Evolutionary conservation across 495 filamentous ascomycete genomes (phyloP).

Genomic region (Penicillium pancosmium): DNA sequence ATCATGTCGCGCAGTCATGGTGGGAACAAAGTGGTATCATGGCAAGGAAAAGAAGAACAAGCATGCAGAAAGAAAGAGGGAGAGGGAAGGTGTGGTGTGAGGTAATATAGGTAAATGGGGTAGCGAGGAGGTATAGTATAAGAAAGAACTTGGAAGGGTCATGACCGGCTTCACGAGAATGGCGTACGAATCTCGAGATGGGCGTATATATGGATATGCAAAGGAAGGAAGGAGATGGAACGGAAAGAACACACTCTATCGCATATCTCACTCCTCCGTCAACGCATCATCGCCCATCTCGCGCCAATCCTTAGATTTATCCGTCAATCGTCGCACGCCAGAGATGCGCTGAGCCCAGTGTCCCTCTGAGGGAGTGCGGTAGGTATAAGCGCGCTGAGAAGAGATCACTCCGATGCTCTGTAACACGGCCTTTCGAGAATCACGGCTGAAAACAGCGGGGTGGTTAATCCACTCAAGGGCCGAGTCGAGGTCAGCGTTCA

Average conservation of each 20-base stretch:
- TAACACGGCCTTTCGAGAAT: conserved; percentile 92
- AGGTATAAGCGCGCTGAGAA: conserved; percentile 91
- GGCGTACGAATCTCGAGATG: conserved; percentile 7
- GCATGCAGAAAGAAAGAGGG: background rate
- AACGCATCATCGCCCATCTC: conserved; percentile 82
- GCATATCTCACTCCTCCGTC: conserved; percentile 68
- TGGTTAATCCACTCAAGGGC: conserved; percentile 99
- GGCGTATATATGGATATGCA: conserved; percentile 14
- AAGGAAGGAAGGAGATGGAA: background rate
- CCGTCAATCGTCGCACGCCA: conserved; percentile 76
- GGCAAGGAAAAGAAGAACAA: conserved; percentile 8
- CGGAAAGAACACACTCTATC: conserved; percentile 3
- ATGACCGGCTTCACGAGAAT: conserved; percentile 18
- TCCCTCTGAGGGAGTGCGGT: conserved; percentile 81
- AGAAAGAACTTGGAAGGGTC: conserved; percentile 4
- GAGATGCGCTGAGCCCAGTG: conserved; percentile 81
- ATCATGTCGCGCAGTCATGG: conserved; percentile 47
- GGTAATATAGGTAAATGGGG: background rate
- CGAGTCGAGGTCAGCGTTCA: conserved; percentile 88
- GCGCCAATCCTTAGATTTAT: conserved; percentile 81
- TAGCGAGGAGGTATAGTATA: background rate
- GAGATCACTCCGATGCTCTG: conserved; percentile 97
- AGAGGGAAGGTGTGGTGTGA: background rate
- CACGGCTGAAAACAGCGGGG: conserved; percentile 92
- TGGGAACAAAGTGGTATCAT: conserved; percentile 54